Conservation (phyloP, 306 rosid genomes). For the Ziziphus jujuba region DNA sequence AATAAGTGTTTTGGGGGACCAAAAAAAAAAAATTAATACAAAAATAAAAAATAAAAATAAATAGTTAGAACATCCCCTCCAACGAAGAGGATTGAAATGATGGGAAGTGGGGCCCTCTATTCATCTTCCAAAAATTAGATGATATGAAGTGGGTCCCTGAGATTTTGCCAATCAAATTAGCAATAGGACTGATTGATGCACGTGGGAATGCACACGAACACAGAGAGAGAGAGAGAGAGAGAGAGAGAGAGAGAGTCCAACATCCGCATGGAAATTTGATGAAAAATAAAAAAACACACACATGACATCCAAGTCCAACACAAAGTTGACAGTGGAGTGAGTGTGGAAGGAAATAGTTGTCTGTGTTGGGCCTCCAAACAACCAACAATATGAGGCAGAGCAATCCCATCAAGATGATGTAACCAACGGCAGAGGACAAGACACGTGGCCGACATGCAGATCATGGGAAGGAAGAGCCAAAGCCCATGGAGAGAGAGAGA, state of each 20-base stretch:
- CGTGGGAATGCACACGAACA: constrained; percentile 38
- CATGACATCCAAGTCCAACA: background rate
- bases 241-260: constrained; percentile 10
- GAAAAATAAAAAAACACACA: background rate
- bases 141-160: no score
- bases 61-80: no score
- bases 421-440: constrained; percentile 44
- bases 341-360: constrained; percentile 33
- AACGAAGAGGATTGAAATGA: constrained; percentile 24
- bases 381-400: constrained; percentile 48
- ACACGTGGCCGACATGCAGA: constrained; percentile 77
- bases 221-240: background rate
- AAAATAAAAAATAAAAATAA: no score
- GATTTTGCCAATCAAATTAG: background rate
- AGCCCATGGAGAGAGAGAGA: no score
- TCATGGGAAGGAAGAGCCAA: constrained; percentile 19
- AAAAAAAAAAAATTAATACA: no score
- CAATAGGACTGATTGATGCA: constrained; percentile 23
- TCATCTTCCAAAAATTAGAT: no score
- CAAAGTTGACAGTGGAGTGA: constrained; percentile 10
- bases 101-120: constrained; percentile 9
- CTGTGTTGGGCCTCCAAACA: constrained; percentile 54
- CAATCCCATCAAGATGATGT: constrained; percentile 43
- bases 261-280: constrained; percentile 28
- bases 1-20: no score